A percentile compares a stretch with the other conserved stretches of the same genome.
These are phyloP conservation scores for Mortierella sp. DNA, from an alignment of 371 early-diverging fungal species.

Conservation along the genomic window DNA sequence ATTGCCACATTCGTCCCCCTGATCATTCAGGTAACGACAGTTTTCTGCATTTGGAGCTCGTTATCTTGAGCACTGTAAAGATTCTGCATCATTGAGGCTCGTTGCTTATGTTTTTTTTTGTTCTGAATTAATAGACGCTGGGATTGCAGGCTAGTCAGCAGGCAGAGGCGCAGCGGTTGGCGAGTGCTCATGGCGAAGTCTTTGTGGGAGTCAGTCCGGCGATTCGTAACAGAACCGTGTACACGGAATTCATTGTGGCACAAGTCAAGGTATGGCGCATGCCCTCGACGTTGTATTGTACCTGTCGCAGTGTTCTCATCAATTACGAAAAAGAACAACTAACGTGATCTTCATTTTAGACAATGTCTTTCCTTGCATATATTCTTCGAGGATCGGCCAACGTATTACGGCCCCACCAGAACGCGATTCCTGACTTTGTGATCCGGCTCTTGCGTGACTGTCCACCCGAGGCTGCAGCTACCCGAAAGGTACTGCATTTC, in stretches of 20 bases:
- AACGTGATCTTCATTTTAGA: slow-evolving; percentile 62
- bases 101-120: no score
- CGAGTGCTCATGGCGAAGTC: slow-evolving; percentile 73
- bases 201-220: slow-evolving; percentile 88
- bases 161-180: slow-evolving; percentile 77
- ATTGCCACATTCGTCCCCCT: slow-evolving; percentile 89
- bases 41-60: neutral
- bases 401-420: slow-evolving; percentile 79
- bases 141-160: slow-evolving; percentile 86
- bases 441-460: slow-evolving; percentile 91
- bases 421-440: slow-evolving; percentile 89
- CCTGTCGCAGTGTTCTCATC: no score
- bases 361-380: slow-evolving; percentile 96
- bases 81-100: no score
- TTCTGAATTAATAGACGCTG: slow-evolving; percentile 66
- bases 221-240: slow-evolving; percentile 79
- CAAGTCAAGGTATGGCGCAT: slow-evolving; percentile 84
- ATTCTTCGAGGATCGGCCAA: slow-evolving; percentile 86
- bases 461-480: slow-evolving; percentile 93
- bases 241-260: slow-evolving; percentile 87
- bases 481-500: slow-evolving; percentile 85
- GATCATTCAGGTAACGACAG: slow-evolving; percentile 79
- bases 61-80: neutral
- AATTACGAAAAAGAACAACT: neutral
- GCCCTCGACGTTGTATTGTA: no score